Percentiles rank a stretch among this genome's conserved stretches.
Evolutionary conservation across 139 green algal species (phyloP).

Genomic region (Haematococcus sp.): DNA sequence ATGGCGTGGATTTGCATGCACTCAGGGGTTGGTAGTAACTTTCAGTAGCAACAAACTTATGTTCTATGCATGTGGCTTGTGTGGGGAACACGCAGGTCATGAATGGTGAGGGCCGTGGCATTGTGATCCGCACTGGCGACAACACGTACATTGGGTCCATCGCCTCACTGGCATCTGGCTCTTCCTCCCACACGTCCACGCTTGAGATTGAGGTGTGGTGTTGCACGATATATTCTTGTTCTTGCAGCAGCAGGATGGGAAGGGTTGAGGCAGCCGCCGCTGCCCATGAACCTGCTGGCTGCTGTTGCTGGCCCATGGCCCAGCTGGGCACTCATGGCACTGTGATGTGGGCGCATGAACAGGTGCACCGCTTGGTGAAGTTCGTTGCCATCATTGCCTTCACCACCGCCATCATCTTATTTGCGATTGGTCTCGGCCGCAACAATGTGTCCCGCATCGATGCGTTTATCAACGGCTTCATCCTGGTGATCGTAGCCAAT

Average conservation of each 20-base stretch:
- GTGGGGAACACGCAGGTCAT: too few species aligned
- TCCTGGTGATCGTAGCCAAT: conserved; percentile 46
- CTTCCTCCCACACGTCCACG: conserved; percentile 8
- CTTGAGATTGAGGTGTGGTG: too few species aligned
- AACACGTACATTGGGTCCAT: conserved; percentile 45
- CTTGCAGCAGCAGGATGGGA: too few species aligned
- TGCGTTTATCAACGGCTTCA: conserved; percentile 44
- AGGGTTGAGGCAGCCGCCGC: too few species aligned
- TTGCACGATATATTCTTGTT: too few species aligned
- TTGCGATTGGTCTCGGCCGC: conserved; percentile 24
- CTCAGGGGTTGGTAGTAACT: too few species aligned
- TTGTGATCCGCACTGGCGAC: conserved; percentile 23
- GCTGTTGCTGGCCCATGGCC: too few species aligned
- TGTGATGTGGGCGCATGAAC: conserved; percentile 4
- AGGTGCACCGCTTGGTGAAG: conserved; percentile 40
- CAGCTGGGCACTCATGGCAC: too few species aligned
- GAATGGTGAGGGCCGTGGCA: conserved; percentile 20
- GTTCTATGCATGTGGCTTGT: too few species aligned
- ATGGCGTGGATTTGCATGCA: too few species aligned
- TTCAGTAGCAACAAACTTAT: too few species aligned
- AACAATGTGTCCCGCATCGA: conserved; percentile 10
- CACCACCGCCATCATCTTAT: conserved; percentile 32
- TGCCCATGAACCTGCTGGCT: too few species aligned
- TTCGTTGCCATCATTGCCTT: conserved; percentile 33
- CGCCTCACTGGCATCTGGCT: conserved; percentile 18